Conservation (phyloP, 1,139 yeast genomes). For the Meyerozyma elateridarum region DNA sequence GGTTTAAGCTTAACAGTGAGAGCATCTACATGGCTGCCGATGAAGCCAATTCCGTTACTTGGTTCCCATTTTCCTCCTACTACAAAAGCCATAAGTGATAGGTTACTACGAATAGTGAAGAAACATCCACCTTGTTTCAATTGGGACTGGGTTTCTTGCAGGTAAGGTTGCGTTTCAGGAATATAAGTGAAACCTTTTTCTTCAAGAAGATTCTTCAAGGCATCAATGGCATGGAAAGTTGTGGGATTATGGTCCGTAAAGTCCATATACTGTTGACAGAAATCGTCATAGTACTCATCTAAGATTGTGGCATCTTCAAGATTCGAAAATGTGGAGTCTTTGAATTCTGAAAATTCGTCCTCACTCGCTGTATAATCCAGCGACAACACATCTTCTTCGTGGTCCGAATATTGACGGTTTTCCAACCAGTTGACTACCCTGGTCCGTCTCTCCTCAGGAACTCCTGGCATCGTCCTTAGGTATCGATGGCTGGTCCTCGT, state of each 20-base stretch:
- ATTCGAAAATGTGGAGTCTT: slow-evolving; percentile 8
- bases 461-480: too few relatives aligned
- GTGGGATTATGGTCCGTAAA: slow-evolving; percentile 41
- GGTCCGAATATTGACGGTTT: too few relatives aligned
- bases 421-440: too few relatives aligned
- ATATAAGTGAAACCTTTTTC: slow-evolving; percentile 28
- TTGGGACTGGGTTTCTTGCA: slow-evolving; percentile 17
- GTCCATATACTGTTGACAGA: slow-evolving; percentile 29
- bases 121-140: slow-evolving; percentile 20
- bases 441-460: too few relatives aligned
- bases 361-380: too few relatives aligned
- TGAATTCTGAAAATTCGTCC: too few relatives aligned
- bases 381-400: too few relatives aligned
- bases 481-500: too few relatives aligned
- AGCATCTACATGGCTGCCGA: slow-evolving; percentile 43
- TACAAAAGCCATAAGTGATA: slow-evolving; percentile 36
- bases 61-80: slow-evolving; percentile 40
- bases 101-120: slow-evolving; percentile 33
- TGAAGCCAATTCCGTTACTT: slow-evolving; percentile 31
- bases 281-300: slow-evolving; percentile 7
- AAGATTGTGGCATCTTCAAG: slow-evolving; percentile 1
- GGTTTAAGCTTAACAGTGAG: slow-evolving; percentile 39
- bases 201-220: slow-evolving; percentile 23
- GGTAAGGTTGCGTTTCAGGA: slow-evolving; percentile 24
- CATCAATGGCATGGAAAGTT: slow-evolving; percentile 35